phyloP scores from a whole-genome alignment of 257 asterid genomes.

The Fraxinus cuspidata region DNA sequence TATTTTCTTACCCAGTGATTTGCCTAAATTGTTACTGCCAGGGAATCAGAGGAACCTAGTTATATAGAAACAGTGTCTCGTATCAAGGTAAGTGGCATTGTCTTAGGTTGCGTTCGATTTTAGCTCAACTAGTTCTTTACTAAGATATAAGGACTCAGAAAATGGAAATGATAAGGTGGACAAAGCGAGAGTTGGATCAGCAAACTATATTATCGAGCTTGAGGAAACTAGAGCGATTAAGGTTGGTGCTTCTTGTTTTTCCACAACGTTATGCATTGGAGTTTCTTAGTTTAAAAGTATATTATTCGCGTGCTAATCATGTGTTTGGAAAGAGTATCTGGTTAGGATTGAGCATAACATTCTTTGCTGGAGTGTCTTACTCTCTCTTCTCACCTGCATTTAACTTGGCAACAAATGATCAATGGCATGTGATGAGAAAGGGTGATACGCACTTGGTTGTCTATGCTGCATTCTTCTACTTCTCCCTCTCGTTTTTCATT shows the following conservation, averaged over 20 bases:
- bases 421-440: constrained; percentile 37
- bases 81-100: constrained; percentile 26
- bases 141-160: constrained; percentile 26
- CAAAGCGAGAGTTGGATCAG: constrained; percentile 42
- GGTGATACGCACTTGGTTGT: constrained; percentile 43
- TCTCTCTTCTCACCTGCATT: constrained; percentile 56
- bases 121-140: neutral
- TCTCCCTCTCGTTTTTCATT: constrained; percentile 46
- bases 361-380: constrained; percentile 46
- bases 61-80: constrained; percentile 12
- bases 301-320: constrained; percentile 17
- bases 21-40: constrained; percentile 17
- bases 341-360: constrained; percentile 45
- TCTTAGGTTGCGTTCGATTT: neutral
- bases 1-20: neutral
- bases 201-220: constrained; percentile 39
- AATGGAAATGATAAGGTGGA: constrained; percentile 26
- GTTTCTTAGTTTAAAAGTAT: neutral
- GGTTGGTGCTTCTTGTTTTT: constrained; percentile 30
- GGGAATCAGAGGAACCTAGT: constrained; percentile 21
- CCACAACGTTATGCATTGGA: neutral
- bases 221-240: constrained; percentile 51
- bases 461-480: constrained; percentile 59
- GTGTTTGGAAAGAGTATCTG: constrained; percentile 47
- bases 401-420: constrained; percentile 54